Percentiles rank a stretch among this genome's conserved stretches.
These are phyloP conservation scores for Pouteria campechiana DNA, from an alignment of 179 eudicot species.

Conservation along the genomic window DNA sequence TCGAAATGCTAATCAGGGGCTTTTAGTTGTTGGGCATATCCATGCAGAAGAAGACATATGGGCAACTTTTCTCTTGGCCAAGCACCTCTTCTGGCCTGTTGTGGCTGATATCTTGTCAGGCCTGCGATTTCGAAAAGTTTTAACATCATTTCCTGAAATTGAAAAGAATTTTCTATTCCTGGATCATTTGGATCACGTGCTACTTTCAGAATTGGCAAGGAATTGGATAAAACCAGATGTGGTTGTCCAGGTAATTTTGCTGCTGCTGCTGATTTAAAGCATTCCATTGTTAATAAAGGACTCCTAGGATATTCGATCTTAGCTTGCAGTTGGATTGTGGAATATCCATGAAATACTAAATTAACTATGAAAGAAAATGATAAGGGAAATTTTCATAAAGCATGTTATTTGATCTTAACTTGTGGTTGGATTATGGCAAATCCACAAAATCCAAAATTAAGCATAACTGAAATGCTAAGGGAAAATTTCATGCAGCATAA, in stretches of 20 bases:
- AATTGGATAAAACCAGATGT: slow-evolving; percentile 64
- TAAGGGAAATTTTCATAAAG: too few relatives aligned
- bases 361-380: too few relatives aligned
- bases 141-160: slow-evolving; percentile 29
- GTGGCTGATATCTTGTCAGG: slow-evolving; percentile 81
- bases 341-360: too few relatives aligned
- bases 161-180: slow-evolving; percentile 39
- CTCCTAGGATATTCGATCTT: too few relatives aligned
- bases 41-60: slow-evolving; percentile 74
- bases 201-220: slow-evolving; percentile 47
- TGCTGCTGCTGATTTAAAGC: not conserved
- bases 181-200: slow-evolving; percentile 81
- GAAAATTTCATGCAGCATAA: too few relatives aligned
- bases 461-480: too few relatives aligned
- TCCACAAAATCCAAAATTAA: too few relatives aligned
- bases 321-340: too few relatives aligned
- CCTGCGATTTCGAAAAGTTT: slow-evolving; percentile 63
- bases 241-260: slow-evolving; percentile 58
- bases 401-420: too few relatives aligned
- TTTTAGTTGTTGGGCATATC: slow-evolving; percentile 59
- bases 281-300: too few relatives aligned
- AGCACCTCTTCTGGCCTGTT: slow-evolving; percentile 83
- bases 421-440: too few relatives aligned
- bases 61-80: slow-evolving; percentile 84
- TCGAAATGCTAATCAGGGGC: slow-evolving; percentile 44